Evolutionary conservation across 2,329 filamentous ascomycete genomes (phyloP).

Genomic region (Aspergillus quadrilineatus): DNA sequence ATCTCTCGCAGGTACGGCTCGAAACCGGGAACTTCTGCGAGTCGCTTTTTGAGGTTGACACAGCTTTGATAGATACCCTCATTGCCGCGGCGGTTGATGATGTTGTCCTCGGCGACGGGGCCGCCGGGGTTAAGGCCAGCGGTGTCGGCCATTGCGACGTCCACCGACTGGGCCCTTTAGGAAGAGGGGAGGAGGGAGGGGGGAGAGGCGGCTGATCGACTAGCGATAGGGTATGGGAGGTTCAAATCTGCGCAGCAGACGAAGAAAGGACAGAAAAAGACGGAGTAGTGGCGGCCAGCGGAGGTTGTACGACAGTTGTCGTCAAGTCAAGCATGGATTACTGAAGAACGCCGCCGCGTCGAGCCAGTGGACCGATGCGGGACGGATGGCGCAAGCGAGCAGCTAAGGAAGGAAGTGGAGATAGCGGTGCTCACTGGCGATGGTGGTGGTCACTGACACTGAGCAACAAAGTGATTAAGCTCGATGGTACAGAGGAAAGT

Average conservation of each 20-base stretch:
- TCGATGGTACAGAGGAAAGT: not conserved
- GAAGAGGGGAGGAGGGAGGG: constrained; percentile 3
- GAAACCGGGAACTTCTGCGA: constrained; percentile 82
- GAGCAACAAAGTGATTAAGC: constrained; percentile 13
- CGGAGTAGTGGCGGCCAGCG: constrained; percentile 25
- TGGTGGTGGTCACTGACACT: constrained; percentile 8
- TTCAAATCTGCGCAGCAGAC: constrained; percentile 37
- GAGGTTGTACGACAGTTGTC: constrained; percentile 25
- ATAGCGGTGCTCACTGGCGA: constrained; percentile 5
- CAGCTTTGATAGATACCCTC: constrained; percentile 97
- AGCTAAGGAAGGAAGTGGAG: constrained; percentile 24
- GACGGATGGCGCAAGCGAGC: constrained; percentile 29
- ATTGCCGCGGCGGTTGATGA: constrained; percentile 95
- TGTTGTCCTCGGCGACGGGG: constrained; percentile 74
- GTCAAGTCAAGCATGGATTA: constrained; percentile 33
- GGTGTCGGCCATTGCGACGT: constrained; percentile 38
- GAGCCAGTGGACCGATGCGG: constrained; percentile 27
- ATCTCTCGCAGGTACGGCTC: constrained; percentile 71
- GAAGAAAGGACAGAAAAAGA: constrained; percentile 13
- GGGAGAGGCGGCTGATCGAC: constrained; percentile 8
- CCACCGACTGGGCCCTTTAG: constrained; percentile 21
- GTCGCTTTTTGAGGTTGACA: constrained; percentile 74
- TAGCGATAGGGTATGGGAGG: constrained; percentile 15
- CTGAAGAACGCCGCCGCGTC: constrained; percentile 22
- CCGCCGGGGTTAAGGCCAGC: constrained; percentile 31